A percentile compares a stretch with the other conserved stretches of the same genome.
Conservation (phyloP, 2,329 filamentous ascomycete species). For the Aspergillus pseudoterreus region DNA sequence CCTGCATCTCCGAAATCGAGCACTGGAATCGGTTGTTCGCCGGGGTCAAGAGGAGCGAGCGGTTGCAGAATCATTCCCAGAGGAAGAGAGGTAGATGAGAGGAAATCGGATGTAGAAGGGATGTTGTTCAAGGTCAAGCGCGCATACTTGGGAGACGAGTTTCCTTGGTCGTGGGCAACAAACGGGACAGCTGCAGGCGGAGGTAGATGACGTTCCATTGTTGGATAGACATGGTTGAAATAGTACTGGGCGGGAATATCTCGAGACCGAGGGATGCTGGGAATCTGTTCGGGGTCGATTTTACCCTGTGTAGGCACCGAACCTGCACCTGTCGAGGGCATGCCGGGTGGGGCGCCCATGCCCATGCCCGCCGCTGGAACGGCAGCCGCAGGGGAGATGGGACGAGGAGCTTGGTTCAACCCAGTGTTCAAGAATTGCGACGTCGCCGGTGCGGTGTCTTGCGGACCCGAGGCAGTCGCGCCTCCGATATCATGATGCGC, state of each 20-base stretch:
- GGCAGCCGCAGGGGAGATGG: slow-evolving; percentile 26
- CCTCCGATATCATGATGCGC: slow-evolving; percentile 85
- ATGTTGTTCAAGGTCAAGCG: slow-evolving; percentile 92
- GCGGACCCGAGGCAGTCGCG: slow-evolving; percentile 49
- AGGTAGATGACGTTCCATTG: slow-evolving; percentile 89
- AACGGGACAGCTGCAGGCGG: slow-evolving; percentile 86
- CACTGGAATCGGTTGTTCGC: slow-evolving; percentile 83
- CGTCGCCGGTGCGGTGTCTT: slow-evolving; percentile 60
- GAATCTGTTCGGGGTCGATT: slow-evolving; percentile 88
- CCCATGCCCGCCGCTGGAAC: slow-evolving; percentile 12
- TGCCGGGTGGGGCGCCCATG: slow-evolving; percentile 26
- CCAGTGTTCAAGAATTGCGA: slow-evolving; percentile 59
- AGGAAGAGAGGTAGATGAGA: slow-evolving; percentile 76
- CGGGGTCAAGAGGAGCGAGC: slow-evolving; percentile 74
- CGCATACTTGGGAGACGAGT: slow-evolving; percentile 90
- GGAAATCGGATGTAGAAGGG: slow-evolving; percentile 73
- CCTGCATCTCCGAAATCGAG: slow-evolving; percentile 91
- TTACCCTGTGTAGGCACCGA: slow-evolving; percentile 65
- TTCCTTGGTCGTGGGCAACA: slow-evolving; percentile 93
- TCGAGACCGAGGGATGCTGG: slow-evolving; percentile 81
- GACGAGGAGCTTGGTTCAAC: slow-evolving; percentile 35
- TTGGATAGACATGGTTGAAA: slow-evolving; percentile 83
- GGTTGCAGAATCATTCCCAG: slow-evolving; percentile 87
- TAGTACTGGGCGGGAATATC: slow-evolving; percentile 81
- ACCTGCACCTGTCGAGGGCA: slow-evolving; percentile 50